Evolutionary conservation across 495 filamentous ascomycete species (phyloP).

Genomic region (Trichoderma erinaceum): DNA sequence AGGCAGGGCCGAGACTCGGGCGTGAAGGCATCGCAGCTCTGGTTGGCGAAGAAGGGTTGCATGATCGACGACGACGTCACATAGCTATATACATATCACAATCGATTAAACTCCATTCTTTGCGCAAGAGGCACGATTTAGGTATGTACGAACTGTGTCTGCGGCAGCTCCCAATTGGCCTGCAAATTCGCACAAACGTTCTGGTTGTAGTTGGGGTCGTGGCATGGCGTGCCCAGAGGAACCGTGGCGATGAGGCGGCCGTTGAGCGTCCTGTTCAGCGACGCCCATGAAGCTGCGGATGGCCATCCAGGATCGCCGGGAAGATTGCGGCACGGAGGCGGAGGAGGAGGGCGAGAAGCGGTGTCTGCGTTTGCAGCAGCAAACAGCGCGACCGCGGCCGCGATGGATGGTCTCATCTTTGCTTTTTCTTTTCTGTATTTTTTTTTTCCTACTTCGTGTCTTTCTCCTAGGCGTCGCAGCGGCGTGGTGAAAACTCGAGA

Average conservation of each 20-base stretch:
- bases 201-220: constrained; percentile 29
- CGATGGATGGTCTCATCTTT: background rate
- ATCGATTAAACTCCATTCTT: background rate
- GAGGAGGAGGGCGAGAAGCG: background rate
- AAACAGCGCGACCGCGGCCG: background rate
- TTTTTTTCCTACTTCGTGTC: too few relatives aligned
- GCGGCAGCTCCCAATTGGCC: background rate
- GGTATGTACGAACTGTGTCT: background rate
- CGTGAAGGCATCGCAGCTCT: constrained; percentile 52
- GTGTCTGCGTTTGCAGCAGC: background rate
- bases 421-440: background rate
- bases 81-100: background rate
- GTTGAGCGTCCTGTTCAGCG: constrained; percentile 24
- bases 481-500: background rate
- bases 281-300: constrained; percentile 17
- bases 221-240: constrained; percentile 35
- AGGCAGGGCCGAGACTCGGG: constrained; percentile 37
- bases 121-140: background rate
- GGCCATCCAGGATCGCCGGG: constrained; percentile 28
- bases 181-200: constrained; percentile 13
- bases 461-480: too few relatives aligned
- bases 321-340: background rate
- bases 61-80: constrained; percentile 26
- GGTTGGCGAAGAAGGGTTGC: constrained; percentile 41
- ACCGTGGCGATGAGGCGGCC: constrained; percentile 27